These are phyloP conservation scores for Cardamine chenopodiifolia DNA, from an alignment of 345 rosid species.

Conservation along the genomic window DNA sequence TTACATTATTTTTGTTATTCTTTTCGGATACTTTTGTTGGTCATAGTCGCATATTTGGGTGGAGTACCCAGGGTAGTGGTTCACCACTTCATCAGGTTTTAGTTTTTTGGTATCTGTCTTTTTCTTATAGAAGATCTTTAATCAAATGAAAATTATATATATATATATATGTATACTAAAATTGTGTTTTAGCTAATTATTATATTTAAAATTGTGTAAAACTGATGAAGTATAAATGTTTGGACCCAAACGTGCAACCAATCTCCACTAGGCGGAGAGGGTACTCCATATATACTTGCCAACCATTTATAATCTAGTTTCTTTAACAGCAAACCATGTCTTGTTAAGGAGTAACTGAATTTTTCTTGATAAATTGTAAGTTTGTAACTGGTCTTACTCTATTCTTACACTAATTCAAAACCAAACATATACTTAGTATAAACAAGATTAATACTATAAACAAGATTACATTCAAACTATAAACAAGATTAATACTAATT, in stretches of 20 bases:
- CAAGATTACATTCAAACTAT: conserved; percentile 2
- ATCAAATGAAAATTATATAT: not conserved
- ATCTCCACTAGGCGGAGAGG: conserved; percentile 29
- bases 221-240: not conserved
- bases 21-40: not conserved
- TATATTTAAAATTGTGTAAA: not conserved
- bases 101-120: conserved; percentile 5
- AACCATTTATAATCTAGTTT: conserved; percentile 13
- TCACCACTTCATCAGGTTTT: conserved; percentile 31
- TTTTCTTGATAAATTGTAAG: not conserved
- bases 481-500: not conserved
- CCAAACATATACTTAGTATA: not conserved
- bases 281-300: conserved; percentile 1
- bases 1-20: not conserved
- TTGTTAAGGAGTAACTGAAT: not conserved
- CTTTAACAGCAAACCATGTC: not conserved
- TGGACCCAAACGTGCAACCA: conserved; percentile 41
- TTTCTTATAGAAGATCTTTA: not conserved
- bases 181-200: not conserved
- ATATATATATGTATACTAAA: too few relatives aligned
- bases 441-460: not conserved
- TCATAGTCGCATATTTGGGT: not conserved
- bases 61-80: conserved; percentile 12
- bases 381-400: not conserved
- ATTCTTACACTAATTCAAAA: not conserved